These are phyloP conservation scores for Diaporthe ampelina DNA, from an alignment of 2,329 filamentous ascomycete genomes.

Conservation along the genomic window DNA sequence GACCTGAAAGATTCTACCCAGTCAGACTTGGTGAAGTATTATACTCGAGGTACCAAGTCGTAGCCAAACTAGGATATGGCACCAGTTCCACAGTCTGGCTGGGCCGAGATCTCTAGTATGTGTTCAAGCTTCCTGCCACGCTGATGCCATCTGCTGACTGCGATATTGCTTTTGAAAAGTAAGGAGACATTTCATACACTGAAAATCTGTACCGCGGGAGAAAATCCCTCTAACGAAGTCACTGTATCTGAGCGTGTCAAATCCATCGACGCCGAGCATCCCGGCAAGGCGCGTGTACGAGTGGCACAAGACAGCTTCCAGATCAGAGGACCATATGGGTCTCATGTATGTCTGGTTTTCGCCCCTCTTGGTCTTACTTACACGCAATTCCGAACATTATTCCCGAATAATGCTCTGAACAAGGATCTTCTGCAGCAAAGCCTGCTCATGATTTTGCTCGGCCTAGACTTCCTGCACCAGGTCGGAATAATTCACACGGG, in stretches of 20 bases:
- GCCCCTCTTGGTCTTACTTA: not conserved
- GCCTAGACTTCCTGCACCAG: slow-evolving; percentile 44
- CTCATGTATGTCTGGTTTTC: not conserved
- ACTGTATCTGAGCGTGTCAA: not conserved
- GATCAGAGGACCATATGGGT: not conserved
- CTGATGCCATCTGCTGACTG: not conserved
- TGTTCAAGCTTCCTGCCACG: not conserved
- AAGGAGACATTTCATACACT: not conserved
- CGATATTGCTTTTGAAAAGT: not conserved
- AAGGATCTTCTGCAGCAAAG: slow-evolving; percentile 34
- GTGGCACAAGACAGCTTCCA: not conserved
- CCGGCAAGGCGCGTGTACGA: not conserved
- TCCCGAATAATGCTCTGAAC: slow-evolving; percentile 15
- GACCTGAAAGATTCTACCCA: not conserved
- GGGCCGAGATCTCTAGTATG: not conserved
- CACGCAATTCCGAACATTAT: not conserved
- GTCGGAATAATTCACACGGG: slow-evolving; percentile 44
- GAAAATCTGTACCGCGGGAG: not conserved
- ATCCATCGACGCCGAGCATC: not conserved
- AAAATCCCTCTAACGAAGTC: not conserved
- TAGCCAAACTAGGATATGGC: not conserved
- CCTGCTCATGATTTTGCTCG: slow-evolving; percentile 35
- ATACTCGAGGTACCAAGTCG: not conserved
- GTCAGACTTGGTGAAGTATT: not conserved
- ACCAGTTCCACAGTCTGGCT: not conserved